Evolutionary conservation across 352 stramenopile genomes (phyloP).

Genomic region (Globisporangium paddicum): DNA sequence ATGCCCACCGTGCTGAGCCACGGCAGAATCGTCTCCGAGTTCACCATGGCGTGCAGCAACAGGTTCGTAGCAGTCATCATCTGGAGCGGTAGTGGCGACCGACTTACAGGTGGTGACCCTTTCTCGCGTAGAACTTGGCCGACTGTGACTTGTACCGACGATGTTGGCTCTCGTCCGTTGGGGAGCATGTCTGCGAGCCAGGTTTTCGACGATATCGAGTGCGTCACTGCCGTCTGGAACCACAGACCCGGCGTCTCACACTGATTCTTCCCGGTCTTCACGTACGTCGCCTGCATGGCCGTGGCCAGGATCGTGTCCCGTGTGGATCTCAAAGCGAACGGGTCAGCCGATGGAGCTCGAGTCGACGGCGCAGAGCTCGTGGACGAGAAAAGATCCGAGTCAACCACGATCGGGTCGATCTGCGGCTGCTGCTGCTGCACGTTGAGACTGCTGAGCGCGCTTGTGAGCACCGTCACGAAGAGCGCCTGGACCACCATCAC

Average conservation of each 20-base stretch:
- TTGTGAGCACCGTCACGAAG: constrained; percentile 32
- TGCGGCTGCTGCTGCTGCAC: constrained; percentile 26
- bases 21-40: constrained; percentile 14
- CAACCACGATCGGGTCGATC: constrained; percentile 22
- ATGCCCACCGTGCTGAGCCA: constrained; percentile 4
- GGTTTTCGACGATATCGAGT: constrained; percentile 28
- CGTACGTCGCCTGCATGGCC: constrained; percentile 20
- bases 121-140: background rate
- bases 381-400: constrained; percentile 23
- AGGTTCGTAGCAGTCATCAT: constrained; percentile 24
- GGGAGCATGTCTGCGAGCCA: constrained; percentile 33
- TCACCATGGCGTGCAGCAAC: constrained; percentile 27
- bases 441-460: constrained; percentile 42
- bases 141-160: constrained; percentile 15
- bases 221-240: constrained; percentile 24
- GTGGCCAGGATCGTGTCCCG: constrained; percentile 30
- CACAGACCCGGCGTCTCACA: constrained; percentile 25
- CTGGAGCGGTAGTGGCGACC: constrained; percentile 8
- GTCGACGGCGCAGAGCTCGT: background rate
- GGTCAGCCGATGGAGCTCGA: background rate
- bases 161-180: constrained; percentile 8
- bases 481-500: constrained; percentile 21
- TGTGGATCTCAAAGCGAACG: constrained; percentile 19
- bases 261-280: constrained; percentile 14
- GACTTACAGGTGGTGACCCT: background rate